Base-by-base conservation (phyloP, 73 alveolate species). In the Blepharisma stoltei region DNA sequence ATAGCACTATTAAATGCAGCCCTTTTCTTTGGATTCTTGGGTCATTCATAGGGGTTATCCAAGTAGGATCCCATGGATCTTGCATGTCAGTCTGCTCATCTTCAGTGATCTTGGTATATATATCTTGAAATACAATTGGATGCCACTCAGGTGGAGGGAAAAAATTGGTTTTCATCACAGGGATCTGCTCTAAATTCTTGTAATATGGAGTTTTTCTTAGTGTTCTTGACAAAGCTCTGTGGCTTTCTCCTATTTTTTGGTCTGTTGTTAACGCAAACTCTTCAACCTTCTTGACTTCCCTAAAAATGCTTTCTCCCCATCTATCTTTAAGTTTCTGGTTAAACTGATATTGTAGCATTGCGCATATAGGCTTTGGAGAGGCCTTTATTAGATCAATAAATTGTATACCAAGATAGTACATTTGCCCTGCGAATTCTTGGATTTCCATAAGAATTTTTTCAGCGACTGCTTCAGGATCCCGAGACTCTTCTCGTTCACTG, bases 1-100 rank as follows among this genome's bases (percentile, higher is more conserved):
- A 96, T 54, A 97, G 79, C 18, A 97, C 96, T 48, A 97, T 82
- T 67, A 97, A 76, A 82, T 97, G 99, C 38, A 84, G 20, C 6
- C 47, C 43, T 50, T 44, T 54, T 38, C 25, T 81, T 76, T 84
- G 80, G 92, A 88, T 93, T 97, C 78, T 88, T 85, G 37, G 92
- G 90, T 27, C 90, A 87, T 80, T 91, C 88, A 79, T 90, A 89
- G 46, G 90, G 96, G 82, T 95, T 97, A 67, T 91, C 77, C 71
- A 97, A 78, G 88, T 89, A 89, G 73, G 94, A 81, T 50, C 86
- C 54, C 71, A 65, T 55, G 67, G 67, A 77, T 48, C 77, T 70
- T 54, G 32, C 2, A 77, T 55, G 54, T 85, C 87, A 65, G 77
- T 54, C 49, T 87, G 77, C 32, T 71, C 84, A 77, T 70, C 83